phyloP scores from a whole-genome alignment of 1,139 yeast species.

The Taphrina wiesneri region DNA sequence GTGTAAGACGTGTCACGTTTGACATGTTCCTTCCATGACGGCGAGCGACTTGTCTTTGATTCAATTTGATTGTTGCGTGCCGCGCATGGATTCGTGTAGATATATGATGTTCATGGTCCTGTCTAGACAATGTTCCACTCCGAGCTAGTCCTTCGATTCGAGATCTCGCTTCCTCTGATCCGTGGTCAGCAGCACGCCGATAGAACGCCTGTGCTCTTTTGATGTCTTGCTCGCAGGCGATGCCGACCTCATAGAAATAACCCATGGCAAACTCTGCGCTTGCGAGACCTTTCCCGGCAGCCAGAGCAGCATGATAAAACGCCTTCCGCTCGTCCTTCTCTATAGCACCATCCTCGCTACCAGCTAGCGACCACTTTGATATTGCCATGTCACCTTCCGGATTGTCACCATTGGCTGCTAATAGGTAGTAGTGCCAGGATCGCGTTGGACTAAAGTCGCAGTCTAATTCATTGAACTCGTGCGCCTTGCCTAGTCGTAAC shows the following conservation, averaged over 20 bases:
- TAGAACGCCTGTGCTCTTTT: conserved; percentile 58
- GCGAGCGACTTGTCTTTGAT: conserved; percentile 1
- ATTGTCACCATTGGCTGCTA: conserved; percentile 50
- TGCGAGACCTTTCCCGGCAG: conserved; percentile 45
- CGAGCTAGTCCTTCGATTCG: conserved; percentile 25
- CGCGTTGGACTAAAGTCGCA: conserved; percentile 44
- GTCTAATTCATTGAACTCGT: conserved; percentile 47
- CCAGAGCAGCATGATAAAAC: conserved; percentile 46
- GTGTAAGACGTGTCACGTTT: not conserved
- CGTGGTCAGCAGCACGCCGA: conserved; percentile 54
- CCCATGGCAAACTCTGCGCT: conserved; percentile 50
- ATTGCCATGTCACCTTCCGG: conserved; percentile 44
- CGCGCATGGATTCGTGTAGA: conserved; percentile 18
- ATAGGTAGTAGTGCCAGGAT: conserved; percentile 48
- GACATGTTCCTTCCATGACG: not conserved
- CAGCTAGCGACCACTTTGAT: conserved; percentile 48
- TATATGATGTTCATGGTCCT: conserved; percentile 19
- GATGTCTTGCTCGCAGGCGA: conserved; percentile 57
- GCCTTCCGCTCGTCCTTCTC: conserved; percentile 48
- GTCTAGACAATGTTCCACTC: conserved; percentile 9
- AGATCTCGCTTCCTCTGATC: conserved; percentile 21
- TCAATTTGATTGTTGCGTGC: conserved; percentile 24
- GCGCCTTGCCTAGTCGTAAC: conserved; percentile 49
- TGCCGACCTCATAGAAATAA: conserved; percentile 51
- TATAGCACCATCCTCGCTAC: conserved; percentile 46